Evolutionary conservation across 2,329 filamentous ascomycete genomes (phyloP).

Genomic region (Fusarium pseudonygamai): DNA sequence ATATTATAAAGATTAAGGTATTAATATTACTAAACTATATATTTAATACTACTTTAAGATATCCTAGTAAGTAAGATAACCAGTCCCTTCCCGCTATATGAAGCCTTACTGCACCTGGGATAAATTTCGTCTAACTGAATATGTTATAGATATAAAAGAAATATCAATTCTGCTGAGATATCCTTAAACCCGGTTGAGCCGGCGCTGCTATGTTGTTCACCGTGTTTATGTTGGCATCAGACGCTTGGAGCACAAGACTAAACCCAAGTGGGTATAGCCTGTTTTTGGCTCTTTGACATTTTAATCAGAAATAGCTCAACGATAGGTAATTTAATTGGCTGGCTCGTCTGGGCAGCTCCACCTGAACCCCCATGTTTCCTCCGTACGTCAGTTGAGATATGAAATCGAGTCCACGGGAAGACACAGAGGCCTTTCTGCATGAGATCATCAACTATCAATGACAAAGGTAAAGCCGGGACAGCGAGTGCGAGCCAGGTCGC

Average conservation of each 20-base stretch:
- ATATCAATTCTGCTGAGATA: not conserved
- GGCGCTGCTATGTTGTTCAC: not conserved
- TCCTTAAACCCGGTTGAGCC: not conserved
- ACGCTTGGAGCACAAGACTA: not conserved
- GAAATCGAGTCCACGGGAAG: not conserved
- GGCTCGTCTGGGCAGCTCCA: not conserved
- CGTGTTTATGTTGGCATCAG: fast-evolving
- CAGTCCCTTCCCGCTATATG: no score
- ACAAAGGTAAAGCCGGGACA: not conserved
- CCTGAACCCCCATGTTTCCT: not conserved
- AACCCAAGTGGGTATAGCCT: not conserved
- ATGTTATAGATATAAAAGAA: no score
- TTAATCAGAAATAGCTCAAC: fast-evolving
- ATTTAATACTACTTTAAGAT: no score
- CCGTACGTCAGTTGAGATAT: not conserved
- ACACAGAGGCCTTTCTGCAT: not conserved
- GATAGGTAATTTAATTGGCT: not conserved
- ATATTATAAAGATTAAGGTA: no score
- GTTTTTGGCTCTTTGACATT: not conserved
- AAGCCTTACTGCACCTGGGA: no score
- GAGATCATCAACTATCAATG: not conserved
- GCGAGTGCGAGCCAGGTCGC: not conserved
- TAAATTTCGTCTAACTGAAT: no score
- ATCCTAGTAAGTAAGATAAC: no score
- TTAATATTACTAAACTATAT: no score